Base-by-base conservation (phyloP, 2,329 filamentous ascomycete genomes). In the Cadophora gregata region DNA sequence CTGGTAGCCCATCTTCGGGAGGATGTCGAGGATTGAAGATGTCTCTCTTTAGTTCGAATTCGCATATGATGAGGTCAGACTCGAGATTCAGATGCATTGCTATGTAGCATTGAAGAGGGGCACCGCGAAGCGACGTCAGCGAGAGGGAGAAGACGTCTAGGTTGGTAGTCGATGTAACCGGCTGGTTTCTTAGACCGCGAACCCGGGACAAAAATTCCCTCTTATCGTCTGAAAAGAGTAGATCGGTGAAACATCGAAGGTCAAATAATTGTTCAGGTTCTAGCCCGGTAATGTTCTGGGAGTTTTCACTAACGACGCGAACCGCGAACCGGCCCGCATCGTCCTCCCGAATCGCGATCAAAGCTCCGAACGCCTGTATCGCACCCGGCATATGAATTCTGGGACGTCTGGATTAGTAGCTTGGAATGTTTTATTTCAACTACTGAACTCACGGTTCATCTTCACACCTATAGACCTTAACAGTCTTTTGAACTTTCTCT, bases 311-410 rank as follows among this genome's bases (percentile, higher is more conserved):
- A 21, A 69, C 70, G 27, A 73, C 56, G 27, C 69, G 66, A 29
- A 73, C 69, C 29, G 68, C 29, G 33, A 71, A 70, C 12, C 33
- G 53, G 6, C 65, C 68, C 5, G 29, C 48, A 25, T 62, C 25
- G 29, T 60, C 45, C 59, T 73, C 71, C 65, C 66, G 63, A 12
- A 73, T 67, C n/a, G 69, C 69, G 56, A 73, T 67, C 27, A 73
- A 61, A 21, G 69, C 70, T 24, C 70, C 70, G 62, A 69, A 73
- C 38, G 27, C 25, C 59, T 73, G 71, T 4, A 72, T 69, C 1
- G 71, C 70, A 33, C 71, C 71, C 14, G 70, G 70, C 19, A 69
- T 72, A 55, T 72, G 71, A 24, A 73, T 72, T 8, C 60, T 64
- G 53, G 9, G 24, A n/a, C n/a, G 24, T 2, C 3, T 36, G 8